A percentile compares a stretch with the other conserved stretches of the same genome.
phyloP scores from a whole-genome alignment of 495 filamentous ascomycete species.

The Penicillium salamii region DNA sequence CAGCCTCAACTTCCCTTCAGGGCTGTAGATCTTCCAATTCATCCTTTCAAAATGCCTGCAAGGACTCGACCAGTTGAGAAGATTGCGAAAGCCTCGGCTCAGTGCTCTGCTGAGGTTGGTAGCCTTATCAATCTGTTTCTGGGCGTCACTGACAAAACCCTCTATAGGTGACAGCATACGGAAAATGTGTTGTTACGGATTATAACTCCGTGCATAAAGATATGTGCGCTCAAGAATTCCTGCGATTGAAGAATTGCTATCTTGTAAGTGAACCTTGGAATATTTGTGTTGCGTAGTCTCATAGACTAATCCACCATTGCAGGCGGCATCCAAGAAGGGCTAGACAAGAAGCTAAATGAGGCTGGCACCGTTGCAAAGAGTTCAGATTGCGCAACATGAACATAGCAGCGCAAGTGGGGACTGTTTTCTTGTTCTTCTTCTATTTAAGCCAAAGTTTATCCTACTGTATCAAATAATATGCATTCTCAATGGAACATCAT shows the following conservation, averaged over 20 bases:
- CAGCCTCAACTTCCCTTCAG: background rate
- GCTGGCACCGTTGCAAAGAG: too few species aligned
- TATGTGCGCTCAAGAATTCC: slow-evolving; percentile 83
- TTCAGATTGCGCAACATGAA: background rate
- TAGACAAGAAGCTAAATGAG: slow-evolving; percentile 6
- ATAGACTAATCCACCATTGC: slow-evolving; percentile 2
- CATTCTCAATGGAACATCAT: slow-evolving; percentile 1
- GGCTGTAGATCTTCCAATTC: background rate
- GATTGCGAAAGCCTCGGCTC: slow-evolving; percentile 76
- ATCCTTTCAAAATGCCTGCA: slow-evolving; percentile 29
- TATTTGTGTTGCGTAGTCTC: background rate
- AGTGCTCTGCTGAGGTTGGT: slow-evolving; percentile 78
- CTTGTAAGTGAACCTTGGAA: slow-evolving; percentile 57
- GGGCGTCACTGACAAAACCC: slow-evolving; percentile 6
- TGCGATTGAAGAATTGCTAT: slow-evolving; percentile 84
- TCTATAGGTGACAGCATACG: slow-evolving; percentile 81
- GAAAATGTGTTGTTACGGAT: slow-evolving; percentile 87
- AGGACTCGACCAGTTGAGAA: slow-evolving; percentile 75
- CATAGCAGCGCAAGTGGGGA: slow-evolving; percentile 1
- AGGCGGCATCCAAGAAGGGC: slow-evolving; percentile 43
- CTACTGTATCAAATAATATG: background rate
- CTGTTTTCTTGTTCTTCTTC: background rate
- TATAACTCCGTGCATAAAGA: slow-evolving; percentile 91
- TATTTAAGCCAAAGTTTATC: background rate
- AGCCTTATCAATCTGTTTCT: background rate